Conservation (phyloP, 2,329 filamentous ascomycete species). For the Proliferodiscus dingleyae region DNA sequence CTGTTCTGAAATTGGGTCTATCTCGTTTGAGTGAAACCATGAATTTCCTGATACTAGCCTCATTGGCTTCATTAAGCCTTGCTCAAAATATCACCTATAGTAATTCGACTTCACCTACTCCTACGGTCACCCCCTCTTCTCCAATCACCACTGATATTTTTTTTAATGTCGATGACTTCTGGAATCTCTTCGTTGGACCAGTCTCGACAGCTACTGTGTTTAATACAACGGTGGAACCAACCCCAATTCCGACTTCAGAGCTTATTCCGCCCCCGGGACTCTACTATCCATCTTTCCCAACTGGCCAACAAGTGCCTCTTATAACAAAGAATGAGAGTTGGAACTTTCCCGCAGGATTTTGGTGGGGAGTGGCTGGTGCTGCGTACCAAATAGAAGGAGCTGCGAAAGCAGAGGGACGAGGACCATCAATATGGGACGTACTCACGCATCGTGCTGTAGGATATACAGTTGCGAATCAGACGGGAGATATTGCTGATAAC, state of each 20-base stretch:
- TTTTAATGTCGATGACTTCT: slow-evolving; percentile 1
- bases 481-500: slow-evolving; percentile 46
- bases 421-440: slow-evolving; percentile 41
- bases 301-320: slow-evolving; percentile 15
- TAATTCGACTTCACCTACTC: no score
- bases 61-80: no score
- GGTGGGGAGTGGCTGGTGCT: slow-evolving; percentile 45
- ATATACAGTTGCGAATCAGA: slow-evolving; percentile 35
- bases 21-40: no score
- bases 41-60: no score
- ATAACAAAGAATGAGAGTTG: slow-evolving; percentile 20
- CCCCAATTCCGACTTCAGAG: slow-evolving; percentile 22
- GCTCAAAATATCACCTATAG: no score
- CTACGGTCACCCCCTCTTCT: no score
- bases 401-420: slow-evolving; percentile 39
- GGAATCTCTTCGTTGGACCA: slow-evolving; percentile 25
- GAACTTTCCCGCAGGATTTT: slow-evolving; percentile 35
- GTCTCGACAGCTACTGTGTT: slow-evolving; percentile 17
- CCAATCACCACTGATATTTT: no score
- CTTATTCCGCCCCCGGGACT: slow-evolving; percentile 24
- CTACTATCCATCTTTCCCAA: slow-evolving; percentile 18
- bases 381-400: slow-evolving; percentile 45
- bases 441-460: slow-evolving; percentile 19
- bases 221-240: slow-evolving; percentile 23
- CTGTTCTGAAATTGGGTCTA: no score